Evolutionary conservation across 768 basidiomycete species (phyloP).

Genomic region (Paxillus rubicundulus): DNA sequence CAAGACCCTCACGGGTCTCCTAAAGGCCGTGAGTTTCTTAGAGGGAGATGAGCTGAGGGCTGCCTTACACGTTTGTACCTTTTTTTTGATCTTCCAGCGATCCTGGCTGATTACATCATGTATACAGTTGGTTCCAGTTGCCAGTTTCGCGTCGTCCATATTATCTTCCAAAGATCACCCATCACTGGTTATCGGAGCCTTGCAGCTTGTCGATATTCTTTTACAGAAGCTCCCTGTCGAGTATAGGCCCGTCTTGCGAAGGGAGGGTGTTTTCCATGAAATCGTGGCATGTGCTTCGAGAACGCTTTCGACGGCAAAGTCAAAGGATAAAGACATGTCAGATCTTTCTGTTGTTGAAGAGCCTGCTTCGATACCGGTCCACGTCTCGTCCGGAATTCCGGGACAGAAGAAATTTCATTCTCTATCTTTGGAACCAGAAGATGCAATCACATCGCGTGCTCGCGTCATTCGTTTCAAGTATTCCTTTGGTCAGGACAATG

Average conservation of each 20-base stretch:
- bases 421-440: slow-evolving; percentile 75
- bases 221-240: slow-evolving; percentile 78
- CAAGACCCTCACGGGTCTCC: slow-evolving; percentile 81
- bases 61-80: slow-evolving; percentile 67
- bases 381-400: slow-evolving; percentile 48
- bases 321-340: slow-evolving; percentile 43
- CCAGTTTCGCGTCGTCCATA: slow-evolving; percentile 92
- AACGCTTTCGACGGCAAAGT: slow-evolving; percentile 51
- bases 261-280: slow-evolving; percentile 97
- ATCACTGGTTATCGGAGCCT: slow-evolving; percentile 78
- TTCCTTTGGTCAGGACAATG: slow-evolving; percentile 54
- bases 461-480: slow-evolving; percentile 86
- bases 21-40: slow-evolving; percentile 91
- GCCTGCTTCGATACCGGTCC: slow-evolving; percentile 24
- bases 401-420: slow-evolving; percentile 71
- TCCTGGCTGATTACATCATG: slow-evolving; percentile 8
- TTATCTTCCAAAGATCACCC: slow-evolving; percentile 91
- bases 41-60: slow-evolving; percentile 70
- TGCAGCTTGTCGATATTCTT: slow-evolving; percentile 92
- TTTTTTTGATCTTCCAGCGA: slow-evolving; percentile 2
- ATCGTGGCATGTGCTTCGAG: slow-evolving; percentile 75
- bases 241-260: slow-evolving; percentile 85
- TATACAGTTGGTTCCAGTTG: slow-evolving; percentile 83
- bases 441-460: slow-evolving; percentile 89
- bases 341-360: slow-evolving; percentile 38